phyloP scores from a whole-genome alignment of 306 rosid genomes.

The Ochetophila trinervis region DNA sequence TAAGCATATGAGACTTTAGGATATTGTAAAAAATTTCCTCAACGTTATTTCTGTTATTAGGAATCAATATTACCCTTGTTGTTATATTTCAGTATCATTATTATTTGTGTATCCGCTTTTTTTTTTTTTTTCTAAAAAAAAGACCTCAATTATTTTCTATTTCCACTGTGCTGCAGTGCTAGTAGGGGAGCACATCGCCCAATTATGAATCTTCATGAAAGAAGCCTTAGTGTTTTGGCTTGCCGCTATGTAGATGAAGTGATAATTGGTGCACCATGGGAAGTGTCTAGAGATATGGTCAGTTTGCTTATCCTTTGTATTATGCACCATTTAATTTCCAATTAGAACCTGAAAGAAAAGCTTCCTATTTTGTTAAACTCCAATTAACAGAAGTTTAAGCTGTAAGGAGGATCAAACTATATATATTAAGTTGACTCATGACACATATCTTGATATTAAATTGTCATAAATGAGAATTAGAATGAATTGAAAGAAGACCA shows the following conservation, averaged over 20 bases:
- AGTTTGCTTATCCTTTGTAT: slow-evolving; percentile 28
- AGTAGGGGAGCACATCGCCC: slow-evolving; percentile 94
- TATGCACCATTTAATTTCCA: neutral
- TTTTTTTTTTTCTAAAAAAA: too few relatives aligned
- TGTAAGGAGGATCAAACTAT: too few relatives aligned
- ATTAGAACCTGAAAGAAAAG: too few relatives aligned
- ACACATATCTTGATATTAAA: too few relatives aligned
- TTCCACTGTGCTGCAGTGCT: slow-evolving; percentile 44
- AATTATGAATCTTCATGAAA: slow-evolving; percentile 95
- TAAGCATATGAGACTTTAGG: neutral
- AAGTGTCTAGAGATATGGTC: slow-evolving; percentile 83
- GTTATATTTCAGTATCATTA: neutral
- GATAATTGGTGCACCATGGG: slow-evolving; percentile 98
- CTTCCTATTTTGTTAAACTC: too few relatives aligned
- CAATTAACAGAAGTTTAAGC: too few relatives aligned
- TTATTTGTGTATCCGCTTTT: neutral
- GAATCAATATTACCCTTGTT: neutral
- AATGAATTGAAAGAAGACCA: too few relatives aligned
- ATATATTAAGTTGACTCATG: too few relatives aligned
- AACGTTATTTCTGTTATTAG: too few relatives aligned
- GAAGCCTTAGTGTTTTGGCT: slow-evolving; percentile 95
- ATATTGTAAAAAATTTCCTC: too few relatives aligned
- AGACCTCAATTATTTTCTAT: neutral
- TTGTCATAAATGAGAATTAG: too few relatives aligned
- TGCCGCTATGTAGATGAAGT: slow-evolving; percentile 98